phyloP scores from a whole-genome alignment of 495 filamentous ascomycete species.

The Parathielavia appendiculata region DNA sequence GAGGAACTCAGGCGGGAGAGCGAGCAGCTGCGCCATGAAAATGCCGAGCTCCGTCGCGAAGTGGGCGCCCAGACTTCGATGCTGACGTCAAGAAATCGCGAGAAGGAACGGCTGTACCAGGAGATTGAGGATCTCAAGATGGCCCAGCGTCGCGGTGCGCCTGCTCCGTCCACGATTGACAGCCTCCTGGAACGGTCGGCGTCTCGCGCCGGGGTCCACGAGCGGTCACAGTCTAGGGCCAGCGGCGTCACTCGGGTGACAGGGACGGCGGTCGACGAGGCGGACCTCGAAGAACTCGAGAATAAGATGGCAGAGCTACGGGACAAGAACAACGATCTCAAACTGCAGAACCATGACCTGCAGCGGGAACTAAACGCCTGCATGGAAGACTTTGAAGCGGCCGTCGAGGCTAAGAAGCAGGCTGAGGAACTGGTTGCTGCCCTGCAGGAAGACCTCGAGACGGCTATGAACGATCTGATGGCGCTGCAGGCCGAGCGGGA shows the following conservation, averaged over 20 bases:
- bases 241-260: slow-evolving; percentile 61
- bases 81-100: slow-evolving; percentile 91
- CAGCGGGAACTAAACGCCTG: slow-evolving; percentile 66
- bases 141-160: slow-evolving; percentile 61
- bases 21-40: slow-evolving; percentile 81
- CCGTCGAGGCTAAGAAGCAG: slow-evolving; percentile 53
- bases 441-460: slow-evolving; percentile 70
- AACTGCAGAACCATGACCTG: slow-evolving; percentile 77
- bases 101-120: slow-evolving; percentile 90
- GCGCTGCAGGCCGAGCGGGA: slow-evolving; percentile 82
- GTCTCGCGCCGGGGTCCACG: slow-evolving; percentile 64
- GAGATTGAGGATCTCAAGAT: slow-evolving; percentile 97
- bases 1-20: slow-evolving; percentile 56
- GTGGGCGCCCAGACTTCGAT: slow-evolving; percentile 95
- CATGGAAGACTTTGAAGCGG: slow-evolving; percentile 59
- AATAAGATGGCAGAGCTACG: slow-evolving; percentile 74
- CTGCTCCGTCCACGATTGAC: slow-evolving; percentile 65
- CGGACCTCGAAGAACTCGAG: slow-evolving; percentile 81
- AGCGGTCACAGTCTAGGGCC: slow-evolving; percentile 62
- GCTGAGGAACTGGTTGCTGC: slow-evolving; percentile 55
- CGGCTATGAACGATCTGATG: slow-evolving; percentile 71
- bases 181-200: slow-evolving; percentile 90
- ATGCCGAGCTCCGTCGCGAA: slow-evolving; percentile 84
- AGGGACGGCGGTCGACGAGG: slow-evolving; percentile 64
- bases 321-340: slow-evolving; percentile 77